These are phyloP conservation scores for Aspergillus nidulans DNA, from an alignment of 495 filamentous ascomycete species.

Conservation along the genomic window DNA sequence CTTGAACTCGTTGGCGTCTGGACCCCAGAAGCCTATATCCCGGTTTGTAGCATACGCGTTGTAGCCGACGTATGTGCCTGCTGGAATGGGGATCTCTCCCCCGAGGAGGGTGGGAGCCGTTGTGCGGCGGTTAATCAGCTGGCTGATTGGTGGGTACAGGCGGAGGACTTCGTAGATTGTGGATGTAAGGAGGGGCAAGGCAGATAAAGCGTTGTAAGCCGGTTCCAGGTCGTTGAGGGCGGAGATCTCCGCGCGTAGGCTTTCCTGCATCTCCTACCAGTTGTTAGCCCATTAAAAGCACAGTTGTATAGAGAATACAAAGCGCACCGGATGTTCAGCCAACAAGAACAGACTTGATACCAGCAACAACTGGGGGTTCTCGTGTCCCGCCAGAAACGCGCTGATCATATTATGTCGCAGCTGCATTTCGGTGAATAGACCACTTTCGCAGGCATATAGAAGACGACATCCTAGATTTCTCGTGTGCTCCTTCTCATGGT, in stretches of 20 bases:
- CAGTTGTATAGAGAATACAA: not conserved
- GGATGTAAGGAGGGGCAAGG: conserved; percentile 20
- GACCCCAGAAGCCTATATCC: conserved; percentile 18
- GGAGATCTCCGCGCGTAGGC: not conserved
- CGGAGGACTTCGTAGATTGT: conserved; percentile 28
- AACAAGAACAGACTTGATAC: conserved; percentile 30
- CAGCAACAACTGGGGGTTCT: conserved; percentile 34
- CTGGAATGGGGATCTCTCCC: conserved; percentile 14
- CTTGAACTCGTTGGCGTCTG: conserved; percentile 15
- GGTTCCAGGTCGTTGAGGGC: not conserved
- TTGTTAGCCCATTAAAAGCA: not conserved
- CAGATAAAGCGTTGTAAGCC: not conserved
- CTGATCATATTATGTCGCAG: conserved; percentile 32
- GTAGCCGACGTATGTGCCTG: conserved; percentile 22
- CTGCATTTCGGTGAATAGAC: conserved; percentile 17
- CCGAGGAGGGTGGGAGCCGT: conserved; percentile 18
- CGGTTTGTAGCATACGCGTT: conserved; percentile 20
- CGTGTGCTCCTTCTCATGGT: not conserved
- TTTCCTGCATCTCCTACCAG: not conserved
- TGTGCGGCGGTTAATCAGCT: conserved; percentile 30
- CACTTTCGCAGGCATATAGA: not conserved
- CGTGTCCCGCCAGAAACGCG: conserved; percentile 33
- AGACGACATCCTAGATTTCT: conserved; percentile 9
- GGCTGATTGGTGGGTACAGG: conserved; percentile 33
- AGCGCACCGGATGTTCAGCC: conserved; percentile 20